Evolutionary conservation across 1,139 yeast genomes (phyloP).

Genomic region (Schizosaccharomyces versatilis): DNA sequence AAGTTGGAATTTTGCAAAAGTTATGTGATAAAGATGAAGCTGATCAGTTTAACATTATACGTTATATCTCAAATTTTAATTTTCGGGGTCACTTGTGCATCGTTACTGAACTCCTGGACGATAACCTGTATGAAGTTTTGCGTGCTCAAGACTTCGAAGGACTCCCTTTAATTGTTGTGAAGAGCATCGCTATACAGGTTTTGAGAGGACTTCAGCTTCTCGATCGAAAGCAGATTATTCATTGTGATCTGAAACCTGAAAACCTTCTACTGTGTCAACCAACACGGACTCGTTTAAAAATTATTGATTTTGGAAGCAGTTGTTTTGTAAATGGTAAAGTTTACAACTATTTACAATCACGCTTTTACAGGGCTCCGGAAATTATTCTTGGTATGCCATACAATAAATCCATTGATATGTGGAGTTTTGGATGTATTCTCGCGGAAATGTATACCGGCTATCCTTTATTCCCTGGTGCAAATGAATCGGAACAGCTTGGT

Average conservation of each 20-base stretch:
- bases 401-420: conserved; percentile 46
- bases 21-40: conserved; percentile 26
- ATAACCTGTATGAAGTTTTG: conserved; percentile 45
- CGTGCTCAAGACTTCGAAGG: conserved; percentile 44
- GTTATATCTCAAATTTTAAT: conserved; percentile 47
- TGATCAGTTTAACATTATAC: conserved; percentile 26
- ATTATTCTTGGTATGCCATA: conserved; percentile 62
- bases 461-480: conserved; percentile 49
- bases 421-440: conserved; percentile 57
- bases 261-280: conserved; percentile 62
- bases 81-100: conserved; percentile 73
- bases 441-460: conserved; percentile 44
- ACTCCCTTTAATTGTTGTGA: conserved; percentile 29
- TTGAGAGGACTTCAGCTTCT: conserved; percentile 38
- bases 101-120: conserved; percentile 46
- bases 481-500: conserved; percentile 45
- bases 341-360: conserved; percentile 81
- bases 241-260: conserved; percentile 86
- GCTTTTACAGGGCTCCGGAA: conserved; percentile 83
- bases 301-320: conserved; percentile 91
- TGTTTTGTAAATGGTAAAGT: conserved; percentile 76
- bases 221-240: conserved; percentile 39
- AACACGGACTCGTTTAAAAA: conserved; percentile 68
- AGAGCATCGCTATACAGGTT: conserved; percentile 31
- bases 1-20: conserved; percentile 43